phyloP scores from a whole-genome alignment of 345 rosid species.

The Corymbia maculata region DNA sequence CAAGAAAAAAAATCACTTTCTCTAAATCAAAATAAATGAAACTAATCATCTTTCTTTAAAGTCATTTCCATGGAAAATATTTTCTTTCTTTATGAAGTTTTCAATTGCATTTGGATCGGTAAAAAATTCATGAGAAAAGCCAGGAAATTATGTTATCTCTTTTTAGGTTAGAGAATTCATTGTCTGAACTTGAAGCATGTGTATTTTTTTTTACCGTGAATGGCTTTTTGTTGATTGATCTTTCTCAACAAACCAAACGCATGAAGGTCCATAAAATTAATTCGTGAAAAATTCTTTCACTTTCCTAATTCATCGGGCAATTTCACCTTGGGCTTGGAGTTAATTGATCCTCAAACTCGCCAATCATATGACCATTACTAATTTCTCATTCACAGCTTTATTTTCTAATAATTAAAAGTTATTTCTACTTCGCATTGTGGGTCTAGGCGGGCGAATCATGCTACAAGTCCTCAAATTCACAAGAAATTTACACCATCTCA shows the following conservation, averaged over 20 bases:
- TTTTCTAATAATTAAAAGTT: background rate
- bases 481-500: background rate
- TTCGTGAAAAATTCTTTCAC: background rate
- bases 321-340: background rate
- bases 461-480: background rate
- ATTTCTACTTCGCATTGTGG: background rate
- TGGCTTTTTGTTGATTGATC: rapidly evolving
- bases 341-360: background rate
- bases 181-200: background rate
- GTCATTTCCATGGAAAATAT: no score
- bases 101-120: background rate
- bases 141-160: no score
- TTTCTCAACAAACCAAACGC: rapidly evolving
- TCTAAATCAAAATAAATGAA: no score
- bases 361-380: background rate
- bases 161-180: no score
- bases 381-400: background rate
- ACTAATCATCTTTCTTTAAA: no score
- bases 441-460: background rate
- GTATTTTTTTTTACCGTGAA: background rate
- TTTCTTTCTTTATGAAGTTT: background rate
- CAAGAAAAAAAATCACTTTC: background rate
- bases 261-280: background rate
- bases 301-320: background rate
- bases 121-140: background rate